Evolutionary conservation across 441 rosid species (phyloP).

Genomic region (Metrosideros polymorpha): DNA sequence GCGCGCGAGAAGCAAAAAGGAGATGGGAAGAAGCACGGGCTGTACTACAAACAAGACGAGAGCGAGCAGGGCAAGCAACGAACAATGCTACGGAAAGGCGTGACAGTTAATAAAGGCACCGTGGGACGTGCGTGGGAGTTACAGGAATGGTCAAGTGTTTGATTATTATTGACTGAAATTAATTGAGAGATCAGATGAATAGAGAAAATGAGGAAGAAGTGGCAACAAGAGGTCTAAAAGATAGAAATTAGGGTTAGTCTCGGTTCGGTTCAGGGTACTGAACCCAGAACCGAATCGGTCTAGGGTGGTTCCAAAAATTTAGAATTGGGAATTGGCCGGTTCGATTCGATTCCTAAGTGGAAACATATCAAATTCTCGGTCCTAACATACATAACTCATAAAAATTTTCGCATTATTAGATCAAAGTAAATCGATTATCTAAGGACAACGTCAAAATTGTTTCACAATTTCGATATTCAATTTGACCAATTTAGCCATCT

Average conservation of each 20-base stretch:
- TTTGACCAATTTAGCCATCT: background rate
- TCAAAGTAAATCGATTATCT: background rate
- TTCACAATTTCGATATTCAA: background rate
- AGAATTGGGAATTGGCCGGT: background rate
- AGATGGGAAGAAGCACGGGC: background rate
- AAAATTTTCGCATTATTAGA: background rate
- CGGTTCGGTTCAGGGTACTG: accelerated
- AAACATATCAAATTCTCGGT: background rate
- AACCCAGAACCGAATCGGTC: background rate
- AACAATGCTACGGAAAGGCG: slow-evolving; percentile 21
- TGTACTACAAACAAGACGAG: background rate
- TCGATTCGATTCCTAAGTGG: accelerated
- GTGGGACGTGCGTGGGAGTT: background rate
- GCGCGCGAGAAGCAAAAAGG: background rate
- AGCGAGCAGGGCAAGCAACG: slow-evolving; percentile 20
- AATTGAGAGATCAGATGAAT: background rate
- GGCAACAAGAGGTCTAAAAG: background rate
- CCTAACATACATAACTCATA: background rate
- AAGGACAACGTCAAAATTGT: background rate
- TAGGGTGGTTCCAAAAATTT: background rate
- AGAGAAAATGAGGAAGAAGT: background rate
- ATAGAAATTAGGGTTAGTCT: background rate
- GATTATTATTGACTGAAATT: background rate
- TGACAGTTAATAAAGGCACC: background rate
- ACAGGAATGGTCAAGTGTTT: background rate